Conservation (phyloP, 1,284 basidiomycete species). For the Tilletia setariae region DNA sequence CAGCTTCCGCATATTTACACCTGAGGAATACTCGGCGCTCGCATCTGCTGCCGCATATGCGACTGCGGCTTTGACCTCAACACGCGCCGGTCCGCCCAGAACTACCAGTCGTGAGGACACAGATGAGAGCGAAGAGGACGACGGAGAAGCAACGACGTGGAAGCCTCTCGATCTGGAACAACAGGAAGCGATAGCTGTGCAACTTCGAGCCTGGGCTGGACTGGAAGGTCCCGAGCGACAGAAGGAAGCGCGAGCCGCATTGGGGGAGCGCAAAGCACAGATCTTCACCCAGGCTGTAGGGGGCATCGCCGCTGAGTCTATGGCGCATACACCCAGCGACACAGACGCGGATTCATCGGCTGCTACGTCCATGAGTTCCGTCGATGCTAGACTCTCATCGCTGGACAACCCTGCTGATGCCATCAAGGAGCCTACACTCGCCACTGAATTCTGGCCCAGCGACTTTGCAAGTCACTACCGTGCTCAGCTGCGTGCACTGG, state of each 20-base stretch:
- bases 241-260: conserved; percentile 32
- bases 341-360: neutral
- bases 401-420: conserved; percentile 13
- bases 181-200: conserved; percentile 36
- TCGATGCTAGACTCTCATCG: conserved; percentile 2
- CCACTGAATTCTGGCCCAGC: conserved; percentile 40
- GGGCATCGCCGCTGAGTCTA: neutral
- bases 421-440: conserved; percentile 20
- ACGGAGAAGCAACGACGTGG: conserved; percentile 19
- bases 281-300: conserved; percentile 26
- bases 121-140: conserved; percentile 15
- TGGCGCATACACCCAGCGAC: neutral
- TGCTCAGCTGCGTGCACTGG: conserved; percentile 42
- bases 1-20: conserved; percentile 33
- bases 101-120: conserved; percentile 7
- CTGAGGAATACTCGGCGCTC: conserved; percentile 38
- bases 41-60: conserved; percentile 47
- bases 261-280: conserved; percentile 37
- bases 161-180: conserved; percentile 31
- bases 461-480: conserved; percentile 50
- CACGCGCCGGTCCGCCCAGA: conserved; percentile 19
- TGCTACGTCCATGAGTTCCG: neutral
- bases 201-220: conserved; percentile 44
- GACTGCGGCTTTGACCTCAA: conserved; percentile 44
- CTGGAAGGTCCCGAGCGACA: conserved; percentile 46